Base-by-base conservation (phyloP, 1,284 basidiomycete genomes). In the Melampsora abietis-canadensis region DNA sequence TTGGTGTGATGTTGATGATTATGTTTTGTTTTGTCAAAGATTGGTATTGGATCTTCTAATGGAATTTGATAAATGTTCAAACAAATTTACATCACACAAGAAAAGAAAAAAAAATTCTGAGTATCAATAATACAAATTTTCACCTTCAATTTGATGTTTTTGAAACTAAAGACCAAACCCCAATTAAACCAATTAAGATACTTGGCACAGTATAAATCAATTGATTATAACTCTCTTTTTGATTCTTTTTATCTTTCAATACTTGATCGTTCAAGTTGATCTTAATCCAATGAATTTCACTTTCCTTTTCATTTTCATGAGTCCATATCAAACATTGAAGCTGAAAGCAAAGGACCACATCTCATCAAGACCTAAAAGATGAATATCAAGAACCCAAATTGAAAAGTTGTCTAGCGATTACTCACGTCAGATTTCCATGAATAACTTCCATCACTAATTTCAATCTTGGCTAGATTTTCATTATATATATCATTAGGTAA, bases 401-500 rank as follows among this genome's bases (percentile, higher is more conserved):
- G 27, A 24, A 7, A 44, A 12, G 4, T 17, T n/a, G 27, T 19
- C 31, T 46, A 46, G 19, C 17, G 27, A 19, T 12, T 2, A n/a
- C 69, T 15, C n/a, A 74, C 63, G 2, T 31, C n/a, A 31, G 19
- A 40, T 40, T 66, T 51, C 21, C 54, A 40, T 44, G n/a, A 30
- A 46, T 59, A 74, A 24, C n/a, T 66, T 60, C 70, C 70, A 60
- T 74, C 70, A 57, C 70, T 74, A 46, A 74, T 24, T 40, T n/a
- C 12, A 19, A 74, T 48, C 19, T 66, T 24, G 2, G 59, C 60
- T 17, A 46, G 7, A 24, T 66, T 31, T 40, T 12, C 24, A 17
- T 62, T 48, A 48, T 78, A 81, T 37, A 77, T 24, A 21, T 77
- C 51, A 1, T 63, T 59, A 7, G 80, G 80, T 17, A 81, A 70